Evolutionary conservation across 306 rosid genomes (phyloP), one percentile per base, ranked within the genome.

Genomic region (Fragaria ananassa): DNA sequence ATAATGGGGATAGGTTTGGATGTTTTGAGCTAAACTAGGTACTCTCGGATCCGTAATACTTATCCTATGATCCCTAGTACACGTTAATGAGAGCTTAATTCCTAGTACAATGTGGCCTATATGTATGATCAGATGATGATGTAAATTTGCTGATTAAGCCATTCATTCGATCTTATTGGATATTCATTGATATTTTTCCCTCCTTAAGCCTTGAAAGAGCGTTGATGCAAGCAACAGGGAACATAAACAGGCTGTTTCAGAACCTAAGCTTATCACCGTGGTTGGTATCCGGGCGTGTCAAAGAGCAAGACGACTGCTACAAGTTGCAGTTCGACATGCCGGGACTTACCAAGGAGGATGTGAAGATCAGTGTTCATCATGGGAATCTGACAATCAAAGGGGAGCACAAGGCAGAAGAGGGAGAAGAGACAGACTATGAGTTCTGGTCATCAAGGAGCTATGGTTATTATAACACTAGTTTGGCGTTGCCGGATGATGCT

Each of bases 401-500:
- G 37, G 97, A 89, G 72, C 90, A 86, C 89, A 87, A 82, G 76
- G 97, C 88, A 37, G 88, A 80, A 76, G 81, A 78, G 12, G 85
- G 81, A 10, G 92, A 81, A 25, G 53, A 4, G 35, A 53, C 23
- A 10, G 88, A 76, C 8, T 84, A 81, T 4, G 90, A 87, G 77
- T 74, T 67, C 46, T 89, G 88, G 91, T 77, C 89, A 5, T 81
- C 96, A 13, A 87, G 79, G 68, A 82, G 88, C 10, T 89, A 89
- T 80, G 97, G 88, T 0, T 89, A 82, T 79, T 90, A 89, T 10
- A 37, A 88, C 51, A 78, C 92, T 0, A 83, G 79, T 60, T 47
- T 93, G 29, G 31, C 80, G 54, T 68, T 93, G 83, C 98, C 98
- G 21, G 89, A 91, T 21, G 98, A 93, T 81, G 97, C 97, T 1